Evolutionary conservation across 176 grass and related monocot species (phyloP).

Genomic region (Ensete glaucum): DNA sequence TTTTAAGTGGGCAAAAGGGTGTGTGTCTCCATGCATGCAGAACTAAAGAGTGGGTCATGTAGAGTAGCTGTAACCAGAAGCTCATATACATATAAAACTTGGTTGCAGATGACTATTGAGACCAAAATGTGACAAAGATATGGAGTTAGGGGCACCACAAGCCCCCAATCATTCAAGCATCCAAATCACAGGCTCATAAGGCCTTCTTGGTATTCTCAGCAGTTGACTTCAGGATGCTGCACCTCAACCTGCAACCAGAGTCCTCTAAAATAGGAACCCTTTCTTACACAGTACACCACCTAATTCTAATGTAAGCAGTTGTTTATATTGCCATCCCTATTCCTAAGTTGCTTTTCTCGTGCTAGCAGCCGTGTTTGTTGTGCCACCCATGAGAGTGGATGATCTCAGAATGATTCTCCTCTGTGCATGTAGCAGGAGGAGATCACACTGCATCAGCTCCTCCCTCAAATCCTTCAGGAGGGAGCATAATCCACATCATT

Average conservation of each 20-base stretch:
- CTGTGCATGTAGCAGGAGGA: background rate
- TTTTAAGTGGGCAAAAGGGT: too few relatives aligned
- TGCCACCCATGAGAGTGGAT: background rate
- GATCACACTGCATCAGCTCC: background rate
- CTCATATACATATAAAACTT: too few relatives aligned
- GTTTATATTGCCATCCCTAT: background rate
- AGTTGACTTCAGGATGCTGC: background rate
- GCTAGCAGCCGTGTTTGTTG: too few relatives aligned
- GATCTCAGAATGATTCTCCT: background rate
- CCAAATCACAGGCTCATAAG: background rate
- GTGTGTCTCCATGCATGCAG: too few relatives aligned
- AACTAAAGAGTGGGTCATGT: too few relatives aligned
- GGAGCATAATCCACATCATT: too few relatives aligned
- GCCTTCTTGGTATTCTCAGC: too few relatives aligned
- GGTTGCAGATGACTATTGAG: too few relatives aligned
- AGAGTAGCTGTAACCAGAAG: too few relatives aligned
- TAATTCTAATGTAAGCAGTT: background rate
- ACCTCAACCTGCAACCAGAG: background rate
- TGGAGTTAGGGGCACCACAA: background rate
- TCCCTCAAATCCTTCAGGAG: background rate
- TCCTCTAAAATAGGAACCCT: background rate
- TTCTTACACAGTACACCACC: background rate
- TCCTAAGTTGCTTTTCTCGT: too few relatives aligned
- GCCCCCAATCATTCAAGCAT: background rate
- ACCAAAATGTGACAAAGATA: background rate